Conservation (phyloP, 257 asterid genomes). For the Solanum virginianum region DNA sequence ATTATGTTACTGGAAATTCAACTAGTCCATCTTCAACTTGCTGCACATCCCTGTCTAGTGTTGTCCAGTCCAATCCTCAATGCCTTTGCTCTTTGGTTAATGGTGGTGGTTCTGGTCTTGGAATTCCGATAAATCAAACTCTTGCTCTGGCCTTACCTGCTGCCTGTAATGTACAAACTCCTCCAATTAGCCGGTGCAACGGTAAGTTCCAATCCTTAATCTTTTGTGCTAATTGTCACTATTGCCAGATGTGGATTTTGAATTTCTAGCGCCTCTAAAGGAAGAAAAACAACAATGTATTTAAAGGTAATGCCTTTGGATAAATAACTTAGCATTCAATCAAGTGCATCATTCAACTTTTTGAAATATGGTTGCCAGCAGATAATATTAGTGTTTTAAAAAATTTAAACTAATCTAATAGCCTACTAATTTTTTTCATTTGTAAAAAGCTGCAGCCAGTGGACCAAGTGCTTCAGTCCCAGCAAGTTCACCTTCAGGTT, state of each 20-base stretch:
- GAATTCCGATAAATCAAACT: conserved; percentile 31
- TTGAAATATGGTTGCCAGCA: too few relatives aligned
- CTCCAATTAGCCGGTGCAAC: conserved; percentile 27
- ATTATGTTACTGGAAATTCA: conserved; percentile 31
- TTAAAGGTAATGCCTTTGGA: too few relatives aligned
- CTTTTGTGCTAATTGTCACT: neutral
- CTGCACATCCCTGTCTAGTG: conserved; percentile 28
- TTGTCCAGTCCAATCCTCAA: conserved; percentile 32
- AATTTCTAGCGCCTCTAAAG: too few relatives aligned
- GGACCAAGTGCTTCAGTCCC: conserved; percentile 7
- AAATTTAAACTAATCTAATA: neutral
- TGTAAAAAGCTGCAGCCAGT: conserved; percentile 1
- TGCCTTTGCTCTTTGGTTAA: conserved; percentile 37
- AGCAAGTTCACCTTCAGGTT: conserved; percentile 6
- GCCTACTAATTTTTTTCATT: neutral
- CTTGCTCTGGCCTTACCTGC: conserved; percentile 39
- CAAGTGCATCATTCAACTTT: too few relatives aligned
- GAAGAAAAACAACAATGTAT: too few relatives aligned
- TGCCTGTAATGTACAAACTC: conserved; percentile 39
- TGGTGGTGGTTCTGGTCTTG: conserved; percentile 16
- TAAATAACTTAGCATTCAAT: too few relatives aligned
- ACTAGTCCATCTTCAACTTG: conserved; percentile 34
- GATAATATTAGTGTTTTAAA: neutral
- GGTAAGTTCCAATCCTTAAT: conserved; percentile 3
- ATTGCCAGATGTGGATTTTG: too few relatives aligned